These are phyloP conservation scores for Emergomyces orientalis DNA, from an alignment of 2,329 filamentous ascomycete genomes.

Conservation along the genomic window DNA sequence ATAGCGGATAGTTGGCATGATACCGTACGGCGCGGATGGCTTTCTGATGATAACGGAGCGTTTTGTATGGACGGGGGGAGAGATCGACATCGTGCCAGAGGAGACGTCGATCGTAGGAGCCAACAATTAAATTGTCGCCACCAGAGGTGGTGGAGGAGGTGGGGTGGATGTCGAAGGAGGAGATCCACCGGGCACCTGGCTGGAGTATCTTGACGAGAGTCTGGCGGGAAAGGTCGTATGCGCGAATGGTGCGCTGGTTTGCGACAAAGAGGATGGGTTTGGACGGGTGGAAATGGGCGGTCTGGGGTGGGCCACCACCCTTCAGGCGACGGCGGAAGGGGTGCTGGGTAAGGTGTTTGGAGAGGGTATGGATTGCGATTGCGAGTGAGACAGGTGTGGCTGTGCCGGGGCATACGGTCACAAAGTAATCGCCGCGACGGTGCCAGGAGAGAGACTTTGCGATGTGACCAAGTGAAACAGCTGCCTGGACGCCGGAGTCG, in stretches of 20 bases:
- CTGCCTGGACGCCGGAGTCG: conserved; percentile 65
- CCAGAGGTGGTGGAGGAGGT: conserved; percentile 80
- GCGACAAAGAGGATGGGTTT: conserved; percentile 93
- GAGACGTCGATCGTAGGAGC: conserved; percentile 85
- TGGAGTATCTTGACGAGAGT: conserved; percentile 88
- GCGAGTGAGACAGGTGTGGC: conserved; percentile 48
- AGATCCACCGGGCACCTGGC: conserved; percentile 91
- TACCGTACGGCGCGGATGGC: conserved; percentile 84
- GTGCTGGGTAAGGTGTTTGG: conserved; percentile 87
- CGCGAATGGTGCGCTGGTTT: conserved; percentile 83
- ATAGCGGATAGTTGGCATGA: conserved; percentile 73
- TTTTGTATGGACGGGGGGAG: conserved; percentile 85
- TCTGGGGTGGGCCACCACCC: conserved; percentile 68
- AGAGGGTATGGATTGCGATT: conserved; percentile 88
- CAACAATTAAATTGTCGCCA: conserved; percentile 88
- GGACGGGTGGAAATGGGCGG: conserved; percentile 87
- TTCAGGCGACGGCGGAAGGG: conserved; percentile 69
- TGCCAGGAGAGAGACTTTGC: conserved; percentile 93
- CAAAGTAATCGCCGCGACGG: conserved; percentile 85
- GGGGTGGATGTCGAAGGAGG: conserved; percentile 84
- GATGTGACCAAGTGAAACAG: conserved; percentile 66
- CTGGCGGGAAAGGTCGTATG: conserved; percentile 86
- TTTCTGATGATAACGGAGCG: conserved; percentile 84
- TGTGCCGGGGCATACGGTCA: conserved; percentile 67
- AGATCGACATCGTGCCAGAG: conserved; percentile 97